A percentile compares a stretch with the other conserved stretches of the same genome.
These are phyloP conservation scores for Lodderomyces pseudojiufengensis DNA, from an alignment of 1,139 yeast genomes.

Conservation along the genomic window DNA sequence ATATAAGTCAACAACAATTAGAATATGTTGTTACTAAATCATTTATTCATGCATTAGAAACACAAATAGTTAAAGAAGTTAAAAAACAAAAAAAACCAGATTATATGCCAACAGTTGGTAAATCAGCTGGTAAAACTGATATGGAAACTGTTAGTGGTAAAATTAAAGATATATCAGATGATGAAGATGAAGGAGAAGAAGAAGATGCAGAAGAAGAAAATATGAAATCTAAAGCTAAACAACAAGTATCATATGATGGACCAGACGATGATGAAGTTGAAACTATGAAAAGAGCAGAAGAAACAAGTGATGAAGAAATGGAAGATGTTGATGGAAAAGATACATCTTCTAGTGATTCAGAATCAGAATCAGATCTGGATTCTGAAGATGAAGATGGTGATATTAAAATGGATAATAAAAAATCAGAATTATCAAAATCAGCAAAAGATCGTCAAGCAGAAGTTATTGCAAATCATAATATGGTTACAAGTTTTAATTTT, in stretches of 20 bases:
- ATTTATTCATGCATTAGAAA: slow-evolving; percentile 70
- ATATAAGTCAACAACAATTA: slow-evolving; percentile 74
- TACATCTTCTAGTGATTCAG: slow-evolving; percentile 20
- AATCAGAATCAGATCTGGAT: slow-evolving; percentile 19
- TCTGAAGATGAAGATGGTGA: slow-evolving; percentile 23
- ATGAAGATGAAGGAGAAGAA: slow-evolving; percentile 44
- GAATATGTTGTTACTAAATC: slow-evolving; percentile 62
- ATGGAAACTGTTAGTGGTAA: slow-evolving; percentile 30
- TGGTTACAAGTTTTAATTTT: slow-evolving; percentile 77
- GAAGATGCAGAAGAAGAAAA: slow-evolving; percentile 57
- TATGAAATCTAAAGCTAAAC: slow-evolving; percentile 54
- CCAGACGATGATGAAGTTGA: slow-evolving; percentile 94
- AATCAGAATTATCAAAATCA: slow-evolving; percentile 40
- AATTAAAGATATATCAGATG: slow-evolving; percentile 43
- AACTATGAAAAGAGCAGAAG: slow-evolving; percentile 79
- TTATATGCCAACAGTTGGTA: slow-evolving; percentile 63
- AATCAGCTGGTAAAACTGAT: slow-evolving; percentile 62
- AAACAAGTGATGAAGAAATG: slow-evolving; percentile 62
- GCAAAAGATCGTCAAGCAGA: slow-evolving; percentile 86
- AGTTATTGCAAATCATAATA: slow-evolving; percentile 67
- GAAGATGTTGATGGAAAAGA: slow-evolving; percentile 36
- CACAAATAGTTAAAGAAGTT: slow-evolving; percentile 72
- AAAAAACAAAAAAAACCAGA: slow-evolving; percentile 70
- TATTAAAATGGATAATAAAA: slow-evolving; percentile 18
- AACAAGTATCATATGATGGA: slow-evolving; percentile 88